Evolutionary conservation across 1,284 basidiomycete species (phyloP), one percentile per base, ranked within the genome.

Genomic region (Ceratobasidium theobromae): DNA sequence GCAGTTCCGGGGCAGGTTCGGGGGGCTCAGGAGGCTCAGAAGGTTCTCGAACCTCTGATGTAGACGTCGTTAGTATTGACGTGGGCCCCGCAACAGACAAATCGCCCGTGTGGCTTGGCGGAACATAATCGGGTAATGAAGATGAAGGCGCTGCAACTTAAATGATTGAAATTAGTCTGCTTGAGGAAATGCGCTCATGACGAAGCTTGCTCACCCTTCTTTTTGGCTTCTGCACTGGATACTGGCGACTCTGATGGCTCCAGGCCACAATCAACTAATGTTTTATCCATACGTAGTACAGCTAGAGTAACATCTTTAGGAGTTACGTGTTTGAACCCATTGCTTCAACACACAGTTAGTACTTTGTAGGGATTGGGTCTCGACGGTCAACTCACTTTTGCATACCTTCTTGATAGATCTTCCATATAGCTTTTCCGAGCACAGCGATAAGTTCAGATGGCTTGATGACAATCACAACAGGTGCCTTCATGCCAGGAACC

Each of bases 381-480:
- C 25, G 12, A 18, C 5, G 8, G 11, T 25, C 3, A n/a, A 52
- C 58, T 52, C 46, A 62, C 58, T 38, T 49, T 38, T 41, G 28
- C 58, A 62, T 62, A 8, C 58, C 58, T 12, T 62, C 58, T n/a
- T 51, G 58, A 16, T 51, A 62, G 2, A 52, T 14, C 18, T 40
- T 62, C 58, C 58, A 62, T 2, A 18, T 48, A 1, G 46, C 14
- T 28, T 62, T 51, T 6, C 58, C 58, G n/a, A 62, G 25, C 4
- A 25, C 23, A 6, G 32, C 48, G 18, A 41, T 41, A 18, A 62
- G 23, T n/a, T 62, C 58, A 25, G 58, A 62, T 3, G 58, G 58
- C 30, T 52, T 62, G 25, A 62, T 30, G 21, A 62, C 58, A 18
- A 62, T 62, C 32, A 62, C 58, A 14, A 52, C 58, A 21, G 58